These are phyloP conservation scores for Colletotrichum shisoi DNA, from an alignment of 2,329 filamentous ascomycete genomes.

Conservation along the genomic window DNA sequence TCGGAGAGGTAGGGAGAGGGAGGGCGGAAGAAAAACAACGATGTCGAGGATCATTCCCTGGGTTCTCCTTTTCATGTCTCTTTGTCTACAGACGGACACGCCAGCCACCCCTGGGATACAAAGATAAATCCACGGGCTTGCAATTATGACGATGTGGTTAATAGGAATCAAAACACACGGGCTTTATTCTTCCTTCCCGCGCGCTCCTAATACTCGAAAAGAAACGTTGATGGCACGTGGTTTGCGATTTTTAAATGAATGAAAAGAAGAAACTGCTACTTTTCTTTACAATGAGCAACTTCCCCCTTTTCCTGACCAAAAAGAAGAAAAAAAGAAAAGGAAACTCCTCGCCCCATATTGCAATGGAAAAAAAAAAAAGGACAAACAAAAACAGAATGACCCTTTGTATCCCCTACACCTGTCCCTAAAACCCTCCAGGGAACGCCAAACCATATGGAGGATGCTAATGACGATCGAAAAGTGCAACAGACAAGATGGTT, in stretches of 20 bases:
- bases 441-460: slow-evolving; percentile 36
- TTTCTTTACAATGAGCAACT: slow-evolving; percentile 20
- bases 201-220: not conserved
- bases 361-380: not conserved
- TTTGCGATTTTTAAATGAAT: slow-evolving; percentile 17
- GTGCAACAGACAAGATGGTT: not conserved
- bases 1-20: not conserved
- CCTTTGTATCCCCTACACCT: slow-evolving; percentile 25
- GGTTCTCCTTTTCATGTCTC: not conserved
- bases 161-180: not conserved
- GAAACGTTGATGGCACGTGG: slow-evolving; percentile 16
- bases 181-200: not conserved
- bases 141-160: not conserved
- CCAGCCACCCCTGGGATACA: not conserved
- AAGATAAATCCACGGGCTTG: not conserved
- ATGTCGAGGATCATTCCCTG: too few relatives aligned
- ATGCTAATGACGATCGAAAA: slow-evolving; percentile 19
- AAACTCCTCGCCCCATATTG: slow-evolving; percentile 19
- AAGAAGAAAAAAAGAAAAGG: too few relatives aligned
- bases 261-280: slow-evolving; percentile 1
- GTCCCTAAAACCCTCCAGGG: slow-evolving; percentile 20
- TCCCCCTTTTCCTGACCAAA: not conserved
- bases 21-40: not conserved
- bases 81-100: not conserved
- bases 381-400: slow-evolving; percentile 1